Conservation (phyloP, 805 yeast genomes). For the Spathaspora passalidarum region DNA sequence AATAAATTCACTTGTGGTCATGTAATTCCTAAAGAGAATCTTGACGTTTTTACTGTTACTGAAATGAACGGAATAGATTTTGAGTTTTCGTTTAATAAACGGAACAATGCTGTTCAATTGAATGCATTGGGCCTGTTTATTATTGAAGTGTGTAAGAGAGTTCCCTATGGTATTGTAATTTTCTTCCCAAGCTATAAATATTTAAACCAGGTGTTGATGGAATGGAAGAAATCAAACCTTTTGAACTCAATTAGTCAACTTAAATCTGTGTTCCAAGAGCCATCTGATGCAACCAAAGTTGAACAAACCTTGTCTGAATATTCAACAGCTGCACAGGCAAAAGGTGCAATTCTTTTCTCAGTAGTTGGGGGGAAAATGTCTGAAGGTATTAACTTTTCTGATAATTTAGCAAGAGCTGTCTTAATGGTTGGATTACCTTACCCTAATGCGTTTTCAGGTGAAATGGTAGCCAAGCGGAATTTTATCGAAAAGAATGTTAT, state of each 20-base stretch:
- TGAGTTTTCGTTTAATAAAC: constrained; percentile 67
- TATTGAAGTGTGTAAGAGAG: constrained; percentile 33
- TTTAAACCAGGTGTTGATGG: constrained; percentile 44
- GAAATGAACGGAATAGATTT: constrained; percentile 26
- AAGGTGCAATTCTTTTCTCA: constrained; percentile 70
- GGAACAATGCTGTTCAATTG: constrained; percentile 48
- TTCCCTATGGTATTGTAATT: constrained; percentile 76
- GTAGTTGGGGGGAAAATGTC: constrained; percentile 93
- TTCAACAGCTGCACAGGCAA: constrained; percentile 23
- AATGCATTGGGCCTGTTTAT: constrained; percentile 50
- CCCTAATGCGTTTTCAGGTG: constrained; percentile 83
- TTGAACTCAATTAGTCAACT: constrained; percentile 28
- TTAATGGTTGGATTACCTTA: constrained; percentile 86
- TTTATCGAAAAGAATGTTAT: constrained; percentile 57
- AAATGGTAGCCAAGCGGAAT: constrained; percentile 65
- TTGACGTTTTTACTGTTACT: constrained; percentile 56
- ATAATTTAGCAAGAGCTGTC: constrained; percentile 83
- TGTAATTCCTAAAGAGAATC: constrained; percentile 68
- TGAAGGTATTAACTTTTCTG: constrained; percentile 90
- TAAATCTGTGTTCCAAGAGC: constrained; percentile 60
- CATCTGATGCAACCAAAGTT: constrained; percentile 39
- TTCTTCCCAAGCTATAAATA: constrained; percentile 86
- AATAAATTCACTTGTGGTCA: constrained; percentile 74
- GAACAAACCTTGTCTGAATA: constrained; percentile 51
- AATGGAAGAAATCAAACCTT: constrained; percentile 49